phyloP scores from a whole-genome alignment of 2,329 filamentous ascomycete species.

The Volutella citrinella region DNA sequence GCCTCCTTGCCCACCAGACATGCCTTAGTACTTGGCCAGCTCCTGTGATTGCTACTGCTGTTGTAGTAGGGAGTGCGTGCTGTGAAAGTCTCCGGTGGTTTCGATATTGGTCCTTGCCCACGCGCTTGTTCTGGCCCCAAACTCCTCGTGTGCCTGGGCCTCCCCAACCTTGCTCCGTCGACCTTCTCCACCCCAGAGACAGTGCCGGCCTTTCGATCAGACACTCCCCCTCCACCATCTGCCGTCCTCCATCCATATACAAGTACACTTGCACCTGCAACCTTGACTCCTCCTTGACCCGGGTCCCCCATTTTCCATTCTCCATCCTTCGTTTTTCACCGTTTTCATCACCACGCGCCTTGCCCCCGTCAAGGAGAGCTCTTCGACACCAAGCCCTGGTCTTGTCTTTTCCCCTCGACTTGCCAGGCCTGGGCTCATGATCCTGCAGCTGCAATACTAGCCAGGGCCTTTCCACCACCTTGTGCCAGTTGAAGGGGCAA shows the following conservation, averaged over 20 bases:
- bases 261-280: conserved; percentile 48
- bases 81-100: too few relatives aligned
- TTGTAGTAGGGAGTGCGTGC: too few relatives aligned
- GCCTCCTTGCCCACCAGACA: conserved; percentile 25
- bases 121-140: conserved; percentile 26
- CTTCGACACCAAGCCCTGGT: conserved; percentile 4
- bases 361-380: conserved; percentile 13
- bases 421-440: conserved; percentile 10
- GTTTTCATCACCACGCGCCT: too few relatives aligned
- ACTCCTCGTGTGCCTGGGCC: conserved; percentile 37
- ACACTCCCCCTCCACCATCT: conserved; percentile 48
- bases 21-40: conserved; percentile 22
- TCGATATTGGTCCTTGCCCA: conserved; percentile 27
- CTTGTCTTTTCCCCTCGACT: neutral
- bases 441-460: conserved; percentile 7
- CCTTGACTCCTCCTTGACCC: conserved; percentile 24
- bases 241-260: conserved; percentile 45
- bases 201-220: conserved; percentile 49
- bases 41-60: conserved; percentile 21
- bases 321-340: conserved; percentile 10
- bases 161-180: too few relatives aligned
- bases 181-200: conserved; percentile 44
- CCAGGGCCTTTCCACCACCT: too few relatives aligned
- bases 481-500: conserved; percentile 23
- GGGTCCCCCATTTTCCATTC: conserved; percentile 12